Evolutionary conservation across 768 basidiomycete species (phyloP), one percentile per base, ranked within the genome.

Genomic region (Xerocomellus chrysenteron): DNA sequence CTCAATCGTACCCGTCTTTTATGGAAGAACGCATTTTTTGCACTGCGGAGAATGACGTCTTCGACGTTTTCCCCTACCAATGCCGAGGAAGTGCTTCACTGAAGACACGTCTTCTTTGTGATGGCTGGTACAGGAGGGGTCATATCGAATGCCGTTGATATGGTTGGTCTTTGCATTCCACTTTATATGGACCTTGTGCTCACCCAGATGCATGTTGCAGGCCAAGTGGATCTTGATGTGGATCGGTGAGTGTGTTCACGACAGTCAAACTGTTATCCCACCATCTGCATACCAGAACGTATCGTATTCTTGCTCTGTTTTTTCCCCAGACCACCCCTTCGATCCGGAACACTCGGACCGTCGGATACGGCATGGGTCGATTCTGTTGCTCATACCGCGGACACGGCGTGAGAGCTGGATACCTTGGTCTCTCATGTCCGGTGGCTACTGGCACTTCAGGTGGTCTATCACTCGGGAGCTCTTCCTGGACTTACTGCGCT

Each of bases 281-380:
- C 40, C 43, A 4, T 50, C 61, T 13, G 64, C 68, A 7, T 68
- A 75, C 46, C 58, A 62, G 5, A 69, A 68, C 39, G 61, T 64
- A 3, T 75, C 77, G 0, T 62, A 69, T 6, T 68, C 74, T 5
- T 71, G 72, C 42, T 52, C 69, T 0, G 55, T 21, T 21, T 21
- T 80, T 36, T 43, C 37, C 0, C 7, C 54, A 16, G 43, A 47
- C 19, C 59, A 61, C 14, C 53, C 64, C 1, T 5, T 8, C 6
- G 24, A 61, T 37, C 49, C 63, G 1, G 60, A 62, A 17, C n/a
- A 59, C 0, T 76, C 78, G 5, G 1, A 59, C 76, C 37, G 14
- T 40, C 2, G 75, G 69, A 7, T 81, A 80, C 58, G 77, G 75
- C 3, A 59, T 77, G 62, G 80, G 80, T 5, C 80, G 79, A 78